Evolutionary conservation across 176 grass and related monocot species (phyloP), one percentile per base, ranked within the genome.

Genomic region (Rhipidocladum racemiflorum): DNA sequence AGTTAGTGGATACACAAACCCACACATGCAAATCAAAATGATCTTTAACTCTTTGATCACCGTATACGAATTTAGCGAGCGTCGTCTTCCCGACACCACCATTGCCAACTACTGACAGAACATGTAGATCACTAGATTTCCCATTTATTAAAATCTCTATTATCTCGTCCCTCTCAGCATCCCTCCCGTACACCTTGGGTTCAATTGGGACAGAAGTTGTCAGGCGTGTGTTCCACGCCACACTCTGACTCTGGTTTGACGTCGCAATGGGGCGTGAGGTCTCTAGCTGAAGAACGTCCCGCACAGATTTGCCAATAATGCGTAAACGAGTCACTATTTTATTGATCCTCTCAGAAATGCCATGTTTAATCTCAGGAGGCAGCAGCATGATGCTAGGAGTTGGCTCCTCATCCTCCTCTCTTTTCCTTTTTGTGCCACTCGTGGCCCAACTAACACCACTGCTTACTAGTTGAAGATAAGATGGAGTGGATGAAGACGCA

Each of bases 1-100:
- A 85, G 6, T 78, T 14, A 0, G 65, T 62, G 30, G 75, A 79
- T 12, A 89, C 76, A 68, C 77, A 81, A 18, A 89, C 4, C 87
- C 87, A 89, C 0, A 89, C 85, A 54, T 9, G 60, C 40, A 89
- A 12, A 39, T 89, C 77, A 38, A 81, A 89, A 38, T 79, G 68
- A 27, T 64, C 20, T 17, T 1, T 65, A 75, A 81, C 42, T 82
- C 76, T 81, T 25, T 69, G 3, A 53, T 71, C 72, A 51, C 6
- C 6, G 17, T 81, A 89, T 24, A 85, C 68, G 69, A 23, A 74
- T 76, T 38, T 76, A 17, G 50, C 75, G 25, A 89, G 82, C 0
- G 82, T 81, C 4, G 87, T 89, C 79, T 89, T 85, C 61, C 87
- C 32, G 4, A 34, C 32, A 34, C 32, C 32, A 34, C 32, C 32